Base-by-base conservation (phyloP, 1,139 yeast genomes). In the Meyerozyma carpophila region DNA sequence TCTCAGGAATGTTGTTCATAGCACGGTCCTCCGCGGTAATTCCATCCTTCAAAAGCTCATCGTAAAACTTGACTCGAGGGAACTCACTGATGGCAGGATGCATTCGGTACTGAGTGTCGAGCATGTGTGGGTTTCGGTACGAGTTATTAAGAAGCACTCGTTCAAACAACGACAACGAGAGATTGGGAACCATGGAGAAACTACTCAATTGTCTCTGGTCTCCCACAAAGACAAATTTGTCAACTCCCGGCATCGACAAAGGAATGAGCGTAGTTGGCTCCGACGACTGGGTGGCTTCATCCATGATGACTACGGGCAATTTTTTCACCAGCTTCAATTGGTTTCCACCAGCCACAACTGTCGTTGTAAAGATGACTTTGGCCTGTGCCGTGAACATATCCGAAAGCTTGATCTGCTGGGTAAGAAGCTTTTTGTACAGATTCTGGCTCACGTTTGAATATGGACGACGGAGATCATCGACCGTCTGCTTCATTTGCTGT, bases 61-160 rank as follows among this genome's bases (percentile, higher is more conserved):
- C 67, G 56, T 83, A 83, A 47, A 83, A 82, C 45, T 66, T 68
- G 41, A 59, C 65, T 50, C 85, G 68, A 7, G 90, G 83, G 59
- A 82, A 84, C 51, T 80, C 80, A 68, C 85, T 65, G 38, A 80
- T 79, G 41, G 58, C 63, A 8, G 88, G 89, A 56, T 82, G 87
- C 88, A 82, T 82, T 65, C 90, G 75, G 56, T 83, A 83, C 56
- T 83, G 90, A 1, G 82, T 79, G 53, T 83, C 81, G 58, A 83
- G 72, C 88, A 83, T 81, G 50, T 78, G 81, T 3, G 85, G 84
- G 11, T 71, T 68, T 38, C 67, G 65, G 53, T 80, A 81, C 1
- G 84, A 68, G 1, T 80, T 82, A 58, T 80, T 80, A 34, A 68
- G 58, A 39, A 80, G 57, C 0, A 80, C 76, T 54, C 85, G 68